Conservation (phyloP, 2,329 filamentous ascomycete species). For the Orbilia brochopaga region DNA sequence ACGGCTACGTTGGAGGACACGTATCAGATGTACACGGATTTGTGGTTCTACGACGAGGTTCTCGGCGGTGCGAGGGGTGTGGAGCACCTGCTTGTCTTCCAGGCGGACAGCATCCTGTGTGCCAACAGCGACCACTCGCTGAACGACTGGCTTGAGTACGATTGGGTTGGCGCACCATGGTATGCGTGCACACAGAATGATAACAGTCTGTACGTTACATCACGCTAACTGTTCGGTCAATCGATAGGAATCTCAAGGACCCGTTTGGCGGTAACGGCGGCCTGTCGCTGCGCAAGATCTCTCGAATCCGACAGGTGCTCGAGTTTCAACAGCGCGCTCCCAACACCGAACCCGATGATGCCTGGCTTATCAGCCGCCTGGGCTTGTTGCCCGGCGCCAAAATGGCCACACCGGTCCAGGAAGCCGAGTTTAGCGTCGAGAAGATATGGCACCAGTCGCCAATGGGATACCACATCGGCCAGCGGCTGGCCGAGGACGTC, state of each 20-base stretch:
- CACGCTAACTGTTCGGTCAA: background rate
- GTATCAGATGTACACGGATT: conserved; percentile 63
- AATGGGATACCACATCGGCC: conserved; percentile 67
- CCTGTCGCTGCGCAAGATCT: conserved; percentile 64
- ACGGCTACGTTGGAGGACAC: conserved; percentile 64
- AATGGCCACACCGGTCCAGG: conserved; percentile 64
- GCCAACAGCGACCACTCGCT: conserved; percentile 62
- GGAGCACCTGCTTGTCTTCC: conserved; percentile 62
- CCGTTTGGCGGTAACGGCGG: conserved; percentile 65
- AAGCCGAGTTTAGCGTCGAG: conserved; percentile 64
- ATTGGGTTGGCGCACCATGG: conserved; percentile 66
- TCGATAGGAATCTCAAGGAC: conserved; percentile 52
- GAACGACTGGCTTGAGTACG: conserved; percentile 64
- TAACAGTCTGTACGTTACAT: background rate
- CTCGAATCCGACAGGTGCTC: conserved; percentile 62
- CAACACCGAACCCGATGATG: conserved; percentile 61
- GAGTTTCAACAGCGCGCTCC: conserved; percentile 59
- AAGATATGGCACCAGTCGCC: conserved; percentile 62
- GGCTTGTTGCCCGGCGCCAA: conserved; percentile 62
- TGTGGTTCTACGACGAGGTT: conserved; percentile 61
- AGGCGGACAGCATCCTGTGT: conserved; percentile 66
- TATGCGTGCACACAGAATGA: conserved; percentile 8
- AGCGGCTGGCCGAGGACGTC: conserved; percentile 60
- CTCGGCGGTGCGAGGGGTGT: conserved; percentile 32
- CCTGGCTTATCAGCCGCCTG: conserved; percentile 65